Conservation (phyloP, 192 early-diverging fungal species). For the Chytriomyces sp. region DNA sequence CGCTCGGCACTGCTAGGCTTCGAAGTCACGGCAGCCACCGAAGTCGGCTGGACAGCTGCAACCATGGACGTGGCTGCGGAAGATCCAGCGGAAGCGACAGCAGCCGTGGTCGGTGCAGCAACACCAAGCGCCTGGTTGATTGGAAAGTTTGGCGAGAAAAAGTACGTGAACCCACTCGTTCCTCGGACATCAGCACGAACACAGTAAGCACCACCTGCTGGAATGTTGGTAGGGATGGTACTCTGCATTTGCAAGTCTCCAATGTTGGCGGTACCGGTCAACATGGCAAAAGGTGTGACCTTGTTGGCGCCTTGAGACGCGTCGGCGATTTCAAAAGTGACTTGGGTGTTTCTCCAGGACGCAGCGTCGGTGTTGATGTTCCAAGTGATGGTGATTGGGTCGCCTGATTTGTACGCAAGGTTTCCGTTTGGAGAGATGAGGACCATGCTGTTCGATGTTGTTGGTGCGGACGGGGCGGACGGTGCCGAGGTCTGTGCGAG, state of each 20-base stretch:
- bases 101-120: not conserved
- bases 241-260: not conserved
- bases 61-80: not conserved
- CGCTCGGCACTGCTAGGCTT: not conserved
- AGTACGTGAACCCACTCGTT: not conserved
- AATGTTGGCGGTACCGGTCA: conserved; percentile 2
- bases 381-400: conserved; percentile 7
- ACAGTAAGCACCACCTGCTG: conserved; percentile 4
- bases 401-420: conserved; percentile 6
- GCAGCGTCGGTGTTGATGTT: not conserved
- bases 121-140: conserved; percentile 8
- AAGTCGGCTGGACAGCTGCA: not conserved
- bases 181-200: not conserved
- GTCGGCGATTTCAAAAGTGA: conserved; percentile 5
- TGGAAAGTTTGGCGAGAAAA: conserved; percentile 13
- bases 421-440: conserved; percentile 4
- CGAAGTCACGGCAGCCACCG: not conserved
- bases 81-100: not conserved
- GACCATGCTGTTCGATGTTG: not conserved
- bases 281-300: conserved; percentile 16
- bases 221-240: not conserved
- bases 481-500: not conserved
- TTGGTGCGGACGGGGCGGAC: not conserved
- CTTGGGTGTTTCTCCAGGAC: not conserved
- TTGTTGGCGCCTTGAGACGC: conserved; percentile 11